These are phyloP conservation scores for Chaetomium globosum DNA, from an alignment of 2,329 filamentous ascomycete species.

Conservation along the genomic window DNA sequence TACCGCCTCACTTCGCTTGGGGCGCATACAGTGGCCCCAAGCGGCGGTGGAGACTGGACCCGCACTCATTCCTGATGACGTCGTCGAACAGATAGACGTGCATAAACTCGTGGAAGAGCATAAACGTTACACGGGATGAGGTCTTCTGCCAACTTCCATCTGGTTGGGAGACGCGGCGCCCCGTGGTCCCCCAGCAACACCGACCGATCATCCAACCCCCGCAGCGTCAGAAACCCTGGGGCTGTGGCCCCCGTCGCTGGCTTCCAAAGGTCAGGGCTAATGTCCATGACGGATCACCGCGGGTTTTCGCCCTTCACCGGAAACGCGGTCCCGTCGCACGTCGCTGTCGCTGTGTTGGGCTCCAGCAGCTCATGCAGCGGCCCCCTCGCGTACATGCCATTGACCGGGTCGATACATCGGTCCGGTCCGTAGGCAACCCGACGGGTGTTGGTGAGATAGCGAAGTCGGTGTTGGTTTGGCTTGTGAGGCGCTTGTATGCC, in stretches of 20 bases:
- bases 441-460: constrained; percentile 18
- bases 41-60: not conserved
- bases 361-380: not conserved
- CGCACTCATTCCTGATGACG: no score
- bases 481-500: constrained; percentile 7
- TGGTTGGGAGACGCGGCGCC: not conserved
- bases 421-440: not conserved
- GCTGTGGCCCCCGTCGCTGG: not conserved
- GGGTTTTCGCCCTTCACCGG: not conserved
- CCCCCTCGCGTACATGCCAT: not conserved
- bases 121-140: constrained; percentile 1
- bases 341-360: no score
- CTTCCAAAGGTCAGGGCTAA: not conserved
- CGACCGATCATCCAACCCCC: not conserved
- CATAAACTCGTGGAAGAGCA: constrained; percentile 24
- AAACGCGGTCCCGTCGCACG: not conserved
- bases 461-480: constrained; percentile 32
- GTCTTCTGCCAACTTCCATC: not conserved
- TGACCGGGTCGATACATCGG: constrained; percentile 6
- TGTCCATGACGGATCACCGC: constrained; percentile 12
- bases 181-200: not conserved
- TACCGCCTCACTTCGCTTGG: not conserved
- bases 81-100: constrained; percentile 22
- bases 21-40: constrained; percentile 18
- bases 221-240: not conserved